Conservation (phyloP, 352 stramenopile genomes). For the Globisporangium canariense region DNA sequence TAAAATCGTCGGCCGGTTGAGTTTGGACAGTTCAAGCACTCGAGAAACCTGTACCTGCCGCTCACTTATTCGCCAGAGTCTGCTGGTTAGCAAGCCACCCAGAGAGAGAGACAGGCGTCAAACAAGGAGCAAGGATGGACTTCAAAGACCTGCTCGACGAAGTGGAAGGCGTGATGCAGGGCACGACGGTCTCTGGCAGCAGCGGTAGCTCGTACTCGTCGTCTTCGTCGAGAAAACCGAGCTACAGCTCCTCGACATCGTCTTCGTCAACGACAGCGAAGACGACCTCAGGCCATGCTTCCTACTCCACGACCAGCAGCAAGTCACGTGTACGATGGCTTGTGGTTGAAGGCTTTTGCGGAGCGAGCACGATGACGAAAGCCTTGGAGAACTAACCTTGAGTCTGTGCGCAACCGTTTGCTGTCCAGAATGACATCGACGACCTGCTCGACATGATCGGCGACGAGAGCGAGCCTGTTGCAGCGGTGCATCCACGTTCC, state of each 20-base stretch:
- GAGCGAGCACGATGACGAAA: neutral
- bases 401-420: conserved; percentile 11
- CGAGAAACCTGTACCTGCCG: too few relatives aligned
- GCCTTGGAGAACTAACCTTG: neutral
- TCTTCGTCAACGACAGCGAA: neutral
- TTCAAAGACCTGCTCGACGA: conserved; percentile 72
- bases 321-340: conserved; percentile 9
- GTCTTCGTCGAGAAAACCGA: conserved; percentile 12
- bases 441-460: conserved; percentile 68
- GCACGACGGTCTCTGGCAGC: conserved; percentile 2
- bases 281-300: neutral
- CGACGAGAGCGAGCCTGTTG: conserved; percentile 30
- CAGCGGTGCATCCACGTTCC: conserved; percentile 28
- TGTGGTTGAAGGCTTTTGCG: neutral
- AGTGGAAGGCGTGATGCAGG: conserved; percentile 63
- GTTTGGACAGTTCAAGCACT: too few relatives aligned
- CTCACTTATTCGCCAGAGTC: neutral
- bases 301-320: conserved; percentile 5
- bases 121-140: conserved; percentile 34
- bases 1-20: neutral
- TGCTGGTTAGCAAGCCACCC: neutral
- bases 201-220: neutral
- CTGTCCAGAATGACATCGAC: conserved; percentile 56
- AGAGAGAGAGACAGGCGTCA: neutral
- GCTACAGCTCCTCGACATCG: conserved; percentile 4